Evolutionary conservation across 208 protist genomes (phyloP), one percentile per base, ranked within the genome.

Genomic region (Trypanosoma cruzi): DNA sequence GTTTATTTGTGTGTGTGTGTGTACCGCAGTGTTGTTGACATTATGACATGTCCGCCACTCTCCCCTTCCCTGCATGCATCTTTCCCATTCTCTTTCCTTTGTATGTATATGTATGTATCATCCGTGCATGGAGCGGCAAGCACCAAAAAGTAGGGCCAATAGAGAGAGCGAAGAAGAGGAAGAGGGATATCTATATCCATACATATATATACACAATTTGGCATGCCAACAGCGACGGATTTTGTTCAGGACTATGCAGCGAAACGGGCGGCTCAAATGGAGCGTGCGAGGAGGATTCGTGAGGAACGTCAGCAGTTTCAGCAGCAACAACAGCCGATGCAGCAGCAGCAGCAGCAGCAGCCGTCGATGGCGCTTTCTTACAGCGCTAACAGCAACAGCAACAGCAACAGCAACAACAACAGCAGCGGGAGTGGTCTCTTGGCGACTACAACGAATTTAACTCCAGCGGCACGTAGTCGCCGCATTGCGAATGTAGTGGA

Each of bases 201-300:
- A 64, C 34, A 53, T 64, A 64, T 64, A 64, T 49, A 54, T 64
- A 64, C n/a, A n/a, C n/a, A n/a, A n/a, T n/a, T n/a, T n/a, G n/a
- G n/a, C 61, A 73, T 71, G n/a, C 83, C 77, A 24, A 75, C 81
- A 34, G 71, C 81, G 6, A 85, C 77, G 37, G 76, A 95, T 67
- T 95, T 96, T 67, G 88, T 96, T 11, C 80, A 94, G 69, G 91
- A 93, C 71, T 96, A 96, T 66, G 91, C 87, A 5, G 80, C 86
- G 20, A 96, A 96, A 80, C 80, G 86, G 3, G 85, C 90, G 54
- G 84, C 86, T 13, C 91, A 96, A 77, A 70, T 96, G 52, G 86
- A 94, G 22, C 85, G 86, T 11, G 91, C 91, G 0, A 75, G 76
- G 31, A 73, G 85, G 70, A 65, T 96, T 44, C 85, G 88, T 24